Evolutionary conservation across 257 asterid genomes (phyloP), one percentile per base, ranked within the genome.

Genomic region (Jasminum sambac): DNA sequence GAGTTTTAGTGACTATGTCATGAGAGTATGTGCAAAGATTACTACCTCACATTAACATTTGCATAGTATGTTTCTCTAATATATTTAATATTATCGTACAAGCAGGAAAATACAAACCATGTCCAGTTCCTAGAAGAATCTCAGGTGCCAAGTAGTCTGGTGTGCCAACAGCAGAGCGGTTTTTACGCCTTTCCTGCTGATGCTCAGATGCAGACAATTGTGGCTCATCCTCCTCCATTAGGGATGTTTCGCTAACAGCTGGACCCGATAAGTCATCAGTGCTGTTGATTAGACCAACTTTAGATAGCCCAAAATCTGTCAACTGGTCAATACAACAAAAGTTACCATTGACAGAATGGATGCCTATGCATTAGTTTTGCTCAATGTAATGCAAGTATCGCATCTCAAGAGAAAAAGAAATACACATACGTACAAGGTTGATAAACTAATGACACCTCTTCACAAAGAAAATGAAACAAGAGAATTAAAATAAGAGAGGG

Each of bases 61-160:
- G 34, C 17, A 40, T 2, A 30, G 11, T 8, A 16, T 16, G 25
- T 46, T 46, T 65, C 62, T 39, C 42, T 42, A 30, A 36, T 17
- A 74, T 66, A 63, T 17, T 71, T 44, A 42, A 44, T 61, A n/a
- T 67, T 24, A 75, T 43, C 63, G 36, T 67, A 4, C 13, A 36
- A 69, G 52, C 23, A 19, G 55, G 63, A 68, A 69, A 16, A 66
- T 70, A 88, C 96, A 37, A 63, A 95, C 99, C 99, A 68, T 95
- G 99, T 63, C 99, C 99, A 71, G 98, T 95, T 87, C 99, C 99
- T 63, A 95, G 93, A 83, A 95, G 99, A 81, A 95, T n/a, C n/a
- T n/a, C n/a, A n/a, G n/a, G n/a, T n/a, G n/a, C n/a, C n/a, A n/a
- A n/a, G n/a, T n/a, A n/a, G 80, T 95, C 99, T 61, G 99, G 99